Conservation (phyloP, 768 basidiomycete species). For the Kondoa subrosea region DNA sequence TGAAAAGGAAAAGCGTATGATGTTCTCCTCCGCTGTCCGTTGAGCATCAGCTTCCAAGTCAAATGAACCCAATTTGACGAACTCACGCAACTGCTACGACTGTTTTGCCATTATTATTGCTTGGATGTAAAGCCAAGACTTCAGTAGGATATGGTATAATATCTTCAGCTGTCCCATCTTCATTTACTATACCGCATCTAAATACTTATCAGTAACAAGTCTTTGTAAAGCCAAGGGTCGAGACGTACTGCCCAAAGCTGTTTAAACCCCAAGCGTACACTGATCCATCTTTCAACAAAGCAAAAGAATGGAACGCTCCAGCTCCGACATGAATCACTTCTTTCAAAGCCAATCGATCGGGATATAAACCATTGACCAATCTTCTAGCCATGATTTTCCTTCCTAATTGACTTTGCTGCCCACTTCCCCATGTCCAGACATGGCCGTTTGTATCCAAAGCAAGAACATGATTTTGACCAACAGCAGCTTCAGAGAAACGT, state of each 20-base stretch:
- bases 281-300: slow-evolving; percentile 61
- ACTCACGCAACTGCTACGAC: slow-evolving; percentile 44
- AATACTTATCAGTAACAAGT: neutral
- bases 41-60: neutral
- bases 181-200: slow-evolving; percentile 38
- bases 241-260: slow-evolving; percentile 47
- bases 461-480: slow-evolving; percentile 76
- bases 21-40: slow-evolving; percentile 51
- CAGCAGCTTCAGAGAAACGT: slow-evolving; percentile 52
- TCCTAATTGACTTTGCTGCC: slow-evolving; percentile 79
- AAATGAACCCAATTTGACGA: neutral
- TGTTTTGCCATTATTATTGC: slow-evolving; percentile 31
- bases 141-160: slow-evolving; percentile 43
- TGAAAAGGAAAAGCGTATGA: slow-evolving; percentile 76
- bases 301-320: slow-evolving; percentile 75
- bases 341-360: slow-evolving; percentile 68
- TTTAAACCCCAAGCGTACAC: slow-evolving; percentile 97
- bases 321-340: slow-evolving; percentile 57
- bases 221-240: neutral
- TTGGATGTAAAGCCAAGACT: slow-evolving; percentile 31
- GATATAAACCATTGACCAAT: slow-evolving; percentile 29
- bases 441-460: slow-evolving; percentile 74
- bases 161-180: slow-evolving; percentile 32
- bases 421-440: slow-evolving; percentile 77
- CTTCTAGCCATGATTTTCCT: slow-evolving; percentile 56